Evolutionary conservation across 495 filamentous ascomycete species (phyloP).

Genomic region (Parmelia sp.): DNA sequence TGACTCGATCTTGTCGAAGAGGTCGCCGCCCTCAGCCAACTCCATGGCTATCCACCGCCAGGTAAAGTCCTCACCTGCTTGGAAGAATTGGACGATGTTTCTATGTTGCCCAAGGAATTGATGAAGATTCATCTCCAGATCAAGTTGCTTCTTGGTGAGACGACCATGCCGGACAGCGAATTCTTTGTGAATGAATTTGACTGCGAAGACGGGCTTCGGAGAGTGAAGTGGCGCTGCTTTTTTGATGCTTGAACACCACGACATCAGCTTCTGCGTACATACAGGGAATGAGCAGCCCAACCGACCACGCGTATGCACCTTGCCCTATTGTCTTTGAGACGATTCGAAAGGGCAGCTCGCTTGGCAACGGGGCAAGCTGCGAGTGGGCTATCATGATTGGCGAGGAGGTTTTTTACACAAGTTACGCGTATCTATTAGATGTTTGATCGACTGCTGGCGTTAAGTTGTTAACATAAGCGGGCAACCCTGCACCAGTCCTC

Average conservation of each 20-base stretch:
- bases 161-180: constrained; percentile 85
- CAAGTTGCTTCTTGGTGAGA: constrained; percentile 79
- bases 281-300: constrained; percentile 21
- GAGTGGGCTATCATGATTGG: constrained; percentile 56
- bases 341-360: constrained; percentile 76
- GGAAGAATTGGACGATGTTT: constrained; percentile 90
- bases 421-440: background rate
- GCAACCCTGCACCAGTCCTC: background rate
- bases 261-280: constrained; percentile 11
- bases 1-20: constrained; percentile 99
- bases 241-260: constrained; percentile 61
- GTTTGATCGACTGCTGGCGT: background rate
- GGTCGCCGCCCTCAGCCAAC: constrained; percentile 86
- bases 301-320: constrained; percentile 95
- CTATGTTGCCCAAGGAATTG: constrained; percentile 77
- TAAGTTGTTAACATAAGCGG: no score
- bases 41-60: constrained; percentile 99
- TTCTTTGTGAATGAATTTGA: constrained; percentile 94
- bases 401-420: background rate
- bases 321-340: constrained; percentile 93
- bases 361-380: constrained; percentile 81
- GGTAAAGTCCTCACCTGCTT: constrained; percentile 73
- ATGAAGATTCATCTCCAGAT: constrained; percentile 84
- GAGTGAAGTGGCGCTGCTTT: constrained; percentile 73
- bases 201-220: constrained; percentile 75